phyloP scores from a whole-genome alignment of 2,329 filamentous ascomycete species.

The Trichothecium sympodiale region DNA sequence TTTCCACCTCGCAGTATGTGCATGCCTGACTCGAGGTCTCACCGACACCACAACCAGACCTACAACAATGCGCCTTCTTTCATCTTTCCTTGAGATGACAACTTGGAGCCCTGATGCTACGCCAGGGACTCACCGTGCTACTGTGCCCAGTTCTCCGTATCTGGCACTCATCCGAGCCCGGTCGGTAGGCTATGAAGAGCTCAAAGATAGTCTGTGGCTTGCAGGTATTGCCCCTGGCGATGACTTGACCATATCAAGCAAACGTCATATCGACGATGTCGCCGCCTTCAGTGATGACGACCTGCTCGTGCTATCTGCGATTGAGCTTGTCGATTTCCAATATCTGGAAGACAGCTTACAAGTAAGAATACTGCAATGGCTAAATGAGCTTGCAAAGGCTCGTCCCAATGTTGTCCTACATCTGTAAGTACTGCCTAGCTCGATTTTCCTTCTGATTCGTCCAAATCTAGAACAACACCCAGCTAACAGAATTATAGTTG shows the following conservation, averaged over 20 bases:
- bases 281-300: conserved; percentile 47
- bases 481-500: conserved; percentile 26
- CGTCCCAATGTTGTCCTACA: conserved; percentile 46
- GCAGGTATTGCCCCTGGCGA: conserved; percentile 36
- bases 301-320: conserved; percentile 49
- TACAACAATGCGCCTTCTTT: conserved; percentile 48
- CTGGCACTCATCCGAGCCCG: conserved; percentile 48
- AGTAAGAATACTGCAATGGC: conserved; percentile 45
- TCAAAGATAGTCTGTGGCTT: conserved; percentile 52
- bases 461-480: background rate
- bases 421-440: conserved; percentile 34
- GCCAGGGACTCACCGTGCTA: conserved; percentile 9
- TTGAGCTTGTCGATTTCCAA: conserved; percentile 56
- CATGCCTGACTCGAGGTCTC: conserved; percentile 51
- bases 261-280: conserved; percentile 18
- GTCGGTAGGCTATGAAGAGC: conserved; percentile 43
- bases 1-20: conserved; percentile 58
- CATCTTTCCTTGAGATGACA: conserved; percentile 43
- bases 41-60: conserved; percentile 50
- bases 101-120: conserved; percentile 11
- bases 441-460: background rate
- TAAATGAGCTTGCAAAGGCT: conserved; percentile 42
- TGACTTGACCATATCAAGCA: background rate
- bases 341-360: conserved; percentile 53
- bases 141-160: conserved; percentile 40